Conservation (phyloP, 371 early-diverging fungal genomes). For the Mucor plumbeus region DNA sequence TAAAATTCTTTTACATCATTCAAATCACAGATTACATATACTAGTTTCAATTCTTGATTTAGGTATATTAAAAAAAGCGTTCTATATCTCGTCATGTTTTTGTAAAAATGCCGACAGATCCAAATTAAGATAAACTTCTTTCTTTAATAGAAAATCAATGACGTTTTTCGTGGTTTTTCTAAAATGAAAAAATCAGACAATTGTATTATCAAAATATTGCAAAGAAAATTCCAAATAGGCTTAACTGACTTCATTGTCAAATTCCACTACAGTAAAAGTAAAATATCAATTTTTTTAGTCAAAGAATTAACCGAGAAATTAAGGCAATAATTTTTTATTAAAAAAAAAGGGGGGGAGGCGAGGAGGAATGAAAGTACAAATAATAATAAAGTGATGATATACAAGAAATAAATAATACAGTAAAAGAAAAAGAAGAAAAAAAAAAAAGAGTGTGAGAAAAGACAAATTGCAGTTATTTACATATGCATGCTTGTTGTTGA, state of each 20-base stretch:
- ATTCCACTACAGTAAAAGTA: neutral
- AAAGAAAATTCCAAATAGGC: neutral
- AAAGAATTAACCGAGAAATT: neutral
- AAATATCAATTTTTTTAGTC: neutral
- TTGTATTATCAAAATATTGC: neutral
- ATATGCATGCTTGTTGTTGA: constrained; percentile 6
- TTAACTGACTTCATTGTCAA: neutral
- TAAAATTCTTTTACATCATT: too few relatives aligned
- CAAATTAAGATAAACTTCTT: too few relatives aligned
- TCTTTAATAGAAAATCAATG: too few relatives aligned
- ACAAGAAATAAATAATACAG: neutral
- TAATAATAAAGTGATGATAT: neutral
- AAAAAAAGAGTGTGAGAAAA: neutral
- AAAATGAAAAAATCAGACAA: neutral
- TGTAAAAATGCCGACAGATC: too few relatives aligned
- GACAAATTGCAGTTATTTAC: constrained; percentile 11
- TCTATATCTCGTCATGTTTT: too few relatives aligned
- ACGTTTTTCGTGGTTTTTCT: neutral
- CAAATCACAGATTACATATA: too few relatives aligned
- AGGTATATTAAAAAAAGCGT: too few relatives aligned
- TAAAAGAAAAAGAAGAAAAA: neutral
- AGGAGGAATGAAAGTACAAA: neutral
- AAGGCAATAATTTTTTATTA: neutral
- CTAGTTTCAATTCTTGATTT: too few relatives aligned
- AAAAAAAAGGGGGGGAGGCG: neutral